Conservation (phyloP, 495 filamentous ascomycete species). For the Lophiostoma macrostomum region DNA sequence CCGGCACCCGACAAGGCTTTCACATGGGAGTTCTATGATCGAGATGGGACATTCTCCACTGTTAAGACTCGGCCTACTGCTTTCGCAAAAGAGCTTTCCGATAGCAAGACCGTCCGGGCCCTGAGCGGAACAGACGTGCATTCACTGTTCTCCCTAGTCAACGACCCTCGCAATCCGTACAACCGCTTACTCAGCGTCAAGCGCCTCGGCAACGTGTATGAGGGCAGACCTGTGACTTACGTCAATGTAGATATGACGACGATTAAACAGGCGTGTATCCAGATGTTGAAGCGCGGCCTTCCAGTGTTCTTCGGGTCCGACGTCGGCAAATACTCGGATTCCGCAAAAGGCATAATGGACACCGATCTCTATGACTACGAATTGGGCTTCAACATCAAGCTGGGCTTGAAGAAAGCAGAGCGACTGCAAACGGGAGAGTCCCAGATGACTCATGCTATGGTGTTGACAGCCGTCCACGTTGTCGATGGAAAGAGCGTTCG, state of each 20-base stretch:
- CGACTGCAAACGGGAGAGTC: slow-evolving; percentile 67
- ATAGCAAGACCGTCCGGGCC: slow-evolving; percentile 47
- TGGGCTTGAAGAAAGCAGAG: slow-evolving; percentile 71
- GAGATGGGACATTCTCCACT: slow-evolving; percentile 58
- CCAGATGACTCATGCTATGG: slow-evolving; percentile 89
- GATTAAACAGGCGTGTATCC: slow-evolving; percentile 69
- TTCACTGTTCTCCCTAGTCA: slow-evolving; percentile 71
- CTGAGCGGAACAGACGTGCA: slow-evolving; percentile 53
- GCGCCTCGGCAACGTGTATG: slow-evolving; percentile 74
- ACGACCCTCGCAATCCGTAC: slow-evolving; percentile 76
- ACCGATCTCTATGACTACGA: slow-evolving; percentile 66
- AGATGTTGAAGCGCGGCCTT: slow-evolving; percentile 69
- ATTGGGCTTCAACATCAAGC: slow-evolving; percentile 70
- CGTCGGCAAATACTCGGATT: slow-evolving; percentile 75
- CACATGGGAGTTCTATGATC: slow-evolving; percentile 74
- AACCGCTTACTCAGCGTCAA: slow-evolving; percentile 68
- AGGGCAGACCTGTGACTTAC: slow-evolving; percentile 67
- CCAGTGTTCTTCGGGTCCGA: slow-evolving; percentile 89
- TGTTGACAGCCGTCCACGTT: slow-evolving; percentile 78
- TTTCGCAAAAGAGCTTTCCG: slow-evolving; percentile 61
- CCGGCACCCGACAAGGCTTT: slow-evolving; percentile 64
- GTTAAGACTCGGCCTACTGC: slow-evolving; percentile 48
- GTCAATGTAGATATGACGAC: slow-evolving; percentile 73
- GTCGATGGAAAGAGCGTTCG: slow-evolving; percentile 60
- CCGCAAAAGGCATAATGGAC: slow-evolving; percentile 70